Evolutionary conservation across 139 green algal genomes (phyloP), one percentile per base, ranked within the genome.

Genomic region (Auxenochlorella protothecoides): DNA sequence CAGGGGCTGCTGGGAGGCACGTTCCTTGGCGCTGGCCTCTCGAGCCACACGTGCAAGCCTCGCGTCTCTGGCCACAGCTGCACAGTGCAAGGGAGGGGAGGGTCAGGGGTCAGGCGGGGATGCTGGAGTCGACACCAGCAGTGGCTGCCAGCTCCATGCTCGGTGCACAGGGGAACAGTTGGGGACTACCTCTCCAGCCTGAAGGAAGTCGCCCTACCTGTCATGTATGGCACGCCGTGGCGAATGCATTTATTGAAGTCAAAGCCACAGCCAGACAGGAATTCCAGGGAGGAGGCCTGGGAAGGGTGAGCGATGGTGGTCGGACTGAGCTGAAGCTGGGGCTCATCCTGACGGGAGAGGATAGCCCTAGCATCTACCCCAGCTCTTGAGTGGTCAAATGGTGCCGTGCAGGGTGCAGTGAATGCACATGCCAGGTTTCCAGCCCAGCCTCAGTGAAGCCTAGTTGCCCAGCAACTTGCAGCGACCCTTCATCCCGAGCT

Each of bases 201-300:
- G 9, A 62, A 62, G 11, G 57, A 62, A 15, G 27, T 44, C 27
- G 27, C 27, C 27, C 27, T 44, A 44, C 27, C 27, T 1, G 27
- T 44, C 27, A 44, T 44, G 27, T 44, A 44, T 44, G 27, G 27
- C 57, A 62, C 9, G 11, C 11, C 57, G 2, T 62, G 9, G 11
- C 9, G 11, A 62, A 11, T 83, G 68, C 78, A 90, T 64, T 87
- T 92, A 81, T 94, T 94, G 80, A 94, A 94, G 73, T 94, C 86
- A 80, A 94, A 94, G 53, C 81, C 76, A 67, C 88, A 81, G 16
- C 73, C 11, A 7, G 83, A 72, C 55, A 94, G 81, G 70, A 92
- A 94, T 7, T 82, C 77, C 12, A 94, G 69, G 4, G 81, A 86
- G 5, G 71, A 68, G n/a, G 72, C 62, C 79, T 84, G 75, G 72